phyloP scores from a whole-genome alignment of 345 rosid genomes.

The Hirschfeldia incana region DNA sequence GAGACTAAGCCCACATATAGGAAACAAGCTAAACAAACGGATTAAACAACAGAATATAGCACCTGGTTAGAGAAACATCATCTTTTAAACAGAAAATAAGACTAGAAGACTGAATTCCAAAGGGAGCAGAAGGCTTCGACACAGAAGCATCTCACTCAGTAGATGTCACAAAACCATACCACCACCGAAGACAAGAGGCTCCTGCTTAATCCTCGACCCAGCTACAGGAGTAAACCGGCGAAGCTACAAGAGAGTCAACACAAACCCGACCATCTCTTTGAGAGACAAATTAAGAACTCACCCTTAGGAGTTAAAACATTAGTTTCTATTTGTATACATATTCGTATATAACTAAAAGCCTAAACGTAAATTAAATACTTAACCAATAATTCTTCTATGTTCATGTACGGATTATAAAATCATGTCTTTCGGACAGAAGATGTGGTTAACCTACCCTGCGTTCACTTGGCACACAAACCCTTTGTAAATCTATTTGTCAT shows the following conservation, averaged over 20 bases:
- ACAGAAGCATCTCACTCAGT: not conserved
- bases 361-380: no score
- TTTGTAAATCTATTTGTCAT: conserved; percentile 51
- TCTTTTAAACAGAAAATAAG: no score
- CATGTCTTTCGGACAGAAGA: no score
- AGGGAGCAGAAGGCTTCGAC: no score
- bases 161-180: not conserved
- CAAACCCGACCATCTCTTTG: not conserved
- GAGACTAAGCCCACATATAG: not conserved
- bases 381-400: no score
- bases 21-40: not conserved
- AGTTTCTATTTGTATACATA: no score
- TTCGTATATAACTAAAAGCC: no score
- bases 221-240: not conserved
- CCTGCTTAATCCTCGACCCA: not conserved
- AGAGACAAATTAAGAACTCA: not conserved
- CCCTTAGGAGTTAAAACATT: no score
- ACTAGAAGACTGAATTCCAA: no score
- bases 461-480: conserved; percentile 49
- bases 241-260: not conserved
- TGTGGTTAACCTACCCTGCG: conserved; percentile 45
- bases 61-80: not conserved
- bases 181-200: not conserved
- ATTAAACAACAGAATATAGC: not conserved
- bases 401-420: no score